Base-by-base conservation (phyloP, 768 basidiomycete species). In the Leccinellum rugosiceps region DNA sequence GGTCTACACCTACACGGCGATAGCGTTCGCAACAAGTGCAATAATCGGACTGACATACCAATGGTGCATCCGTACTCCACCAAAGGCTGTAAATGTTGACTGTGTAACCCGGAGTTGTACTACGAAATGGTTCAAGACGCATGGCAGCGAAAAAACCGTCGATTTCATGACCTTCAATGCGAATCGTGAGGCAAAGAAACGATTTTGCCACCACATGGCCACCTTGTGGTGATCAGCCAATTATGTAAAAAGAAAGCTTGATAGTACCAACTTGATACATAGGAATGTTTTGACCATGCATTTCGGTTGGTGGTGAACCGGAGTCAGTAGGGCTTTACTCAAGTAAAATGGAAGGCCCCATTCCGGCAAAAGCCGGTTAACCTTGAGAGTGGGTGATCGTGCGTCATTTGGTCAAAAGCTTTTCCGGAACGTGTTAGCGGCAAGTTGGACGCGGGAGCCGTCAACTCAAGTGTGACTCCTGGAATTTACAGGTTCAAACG, bases 161-260 rank as follows among this genome's bases (percentile, higher is more conserved):
- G 38, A 43, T 21, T n/a, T 10, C 31, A 32, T 3, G 54, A 38
- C 26, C 28, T 4, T 3, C n/a, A 7, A 8, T 3, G 44, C 4
- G 13, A 25, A 45, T 45, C 19, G 21, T 17, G 26, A 10, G n/a
- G 28, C 25, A 28, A 7, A 19, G 13, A 6, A 19, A 17, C 7
- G 19, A 28, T 14, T 17, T n/a, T 32, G 21, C 32, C 9, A 15
- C 58, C 34, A 48, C 59, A 58, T 34, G 56, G 53, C 10, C 44
- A 31, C 59, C 53, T 53, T 41, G 64, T 48, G 51, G 21, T 47
- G n/a, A 34, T 60, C 43, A 38, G 4, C 32, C 25, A 41, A 55
- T 57, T 17, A 1, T n/a, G n/a, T n/a, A n/a, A n/a, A n/a, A n/a
- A n/a, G n/a, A n/a, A n/a, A n/a, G n/a, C n/a, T n/a, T n/a, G n/a